These are phyloP conservation scores for Pseudopyrenochaeta lycopersici DNA, from an alignment of 2,329 filamentous ascomycete genomes.

Conservation along the genomic window DNA sequence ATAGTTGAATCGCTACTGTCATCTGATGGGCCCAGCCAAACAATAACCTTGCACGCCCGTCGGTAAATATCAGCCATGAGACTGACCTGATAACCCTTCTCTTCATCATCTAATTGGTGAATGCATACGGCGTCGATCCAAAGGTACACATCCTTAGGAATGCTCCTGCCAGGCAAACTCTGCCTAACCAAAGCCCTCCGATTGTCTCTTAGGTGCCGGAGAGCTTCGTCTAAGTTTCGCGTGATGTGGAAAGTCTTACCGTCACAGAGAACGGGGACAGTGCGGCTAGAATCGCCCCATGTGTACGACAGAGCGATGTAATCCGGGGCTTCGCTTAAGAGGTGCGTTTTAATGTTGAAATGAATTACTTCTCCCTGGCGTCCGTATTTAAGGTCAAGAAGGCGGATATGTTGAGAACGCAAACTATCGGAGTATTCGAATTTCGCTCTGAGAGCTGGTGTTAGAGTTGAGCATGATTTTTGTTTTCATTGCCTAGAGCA, in stretches of 20 bases:
- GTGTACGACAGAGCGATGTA: not conserved
- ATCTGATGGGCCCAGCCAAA: constrained; percentile 22
- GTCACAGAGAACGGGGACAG: not conserved
- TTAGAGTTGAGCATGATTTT: too few relatives aligned
- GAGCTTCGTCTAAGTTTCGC: constrained; percentile 1
- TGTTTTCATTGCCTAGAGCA: too few relatives aligned
- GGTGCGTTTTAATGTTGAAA: not conserved
- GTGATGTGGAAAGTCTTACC: not conserved
- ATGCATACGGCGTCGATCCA: constrained; percentile 26
- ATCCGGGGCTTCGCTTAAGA: not conserved
- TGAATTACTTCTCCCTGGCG: not conserved
- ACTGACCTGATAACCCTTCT: constrained; percentile 21
- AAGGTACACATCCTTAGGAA: not conserved
- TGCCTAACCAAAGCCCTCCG: not conserved
- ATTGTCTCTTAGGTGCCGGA: constrained; percentile 1
- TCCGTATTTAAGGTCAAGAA: not conserved
- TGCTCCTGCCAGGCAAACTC: too few relatives aligned
- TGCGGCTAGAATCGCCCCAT: not conserved
- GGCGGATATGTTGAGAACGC: not conserved
- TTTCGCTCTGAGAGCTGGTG: not conserved
- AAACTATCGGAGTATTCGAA: not conserved
- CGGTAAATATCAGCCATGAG: constrained; percentile 22
- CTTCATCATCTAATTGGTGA: constrained; percentile 18
- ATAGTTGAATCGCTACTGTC: constrained; percentile 12
- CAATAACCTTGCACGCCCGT: constrained; percentile 6